Base-by-base conservation (phyloP, 345 rosid genomes). In the Triadica sebifera region DNA sequence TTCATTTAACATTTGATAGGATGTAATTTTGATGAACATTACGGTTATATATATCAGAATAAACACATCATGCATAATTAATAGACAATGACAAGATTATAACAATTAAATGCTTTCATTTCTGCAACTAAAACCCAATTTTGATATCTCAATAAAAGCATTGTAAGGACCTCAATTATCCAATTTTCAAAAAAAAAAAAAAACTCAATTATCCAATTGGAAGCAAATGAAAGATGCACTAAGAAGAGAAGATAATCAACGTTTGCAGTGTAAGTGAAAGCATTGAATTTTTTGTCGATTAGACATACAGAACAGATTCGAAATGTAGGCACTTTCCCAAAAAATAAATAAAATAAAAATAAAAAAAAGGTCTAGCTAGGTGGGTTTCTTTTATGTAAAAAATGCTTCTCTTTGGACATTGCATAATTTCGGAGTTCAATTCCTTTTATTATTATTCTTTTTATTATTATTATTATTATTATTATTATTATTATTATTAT, bases 261-360 rank as follows among this genome's bases (percentile, higher is more conserved):
- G 9, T 15, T 12, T 34, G 34, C 24, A 61, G 65, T 51, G 55
- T 63, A n/a, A 41, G 8, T 4, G 8, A 8, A 43, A 7, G 68
- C 68, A 43, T 43, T 65, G 15, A 43, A 38, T 12, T n/a, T n/a
- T 65, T 65, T 63, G 67, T 38, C n/a, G 68, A 65, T 65, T 65
- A 19, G 68, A 65, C 68, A 19, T 17, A 0, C 4, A 4, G 69
- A 66, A 66, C 51, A 45, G 46, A 66, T 66, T 66, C 53, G 17
- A 46, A 25, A 46, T 66, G 37, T 39, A 57, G 37, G 37, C 24
- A 8, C n/a, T n/a, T n/a, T n/a, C n/a, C n/a, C n/a, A n/a, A n/a
- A n/a, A n/a, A n/a, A n/a, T n/a, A n/a, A n/a, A n/a, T n/a, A n/a
- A n/a, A n/a, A n/a, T n/a, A n/a, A n/a, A n/a, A n/a, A n/a, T n/a